Percentiles rank a stretch among this genome's conserved stretches.
phyloP scores from a whole-genome alignment of 2,329 filamentous ascomycete genomes.

The Diaporthe citri region DNA sequence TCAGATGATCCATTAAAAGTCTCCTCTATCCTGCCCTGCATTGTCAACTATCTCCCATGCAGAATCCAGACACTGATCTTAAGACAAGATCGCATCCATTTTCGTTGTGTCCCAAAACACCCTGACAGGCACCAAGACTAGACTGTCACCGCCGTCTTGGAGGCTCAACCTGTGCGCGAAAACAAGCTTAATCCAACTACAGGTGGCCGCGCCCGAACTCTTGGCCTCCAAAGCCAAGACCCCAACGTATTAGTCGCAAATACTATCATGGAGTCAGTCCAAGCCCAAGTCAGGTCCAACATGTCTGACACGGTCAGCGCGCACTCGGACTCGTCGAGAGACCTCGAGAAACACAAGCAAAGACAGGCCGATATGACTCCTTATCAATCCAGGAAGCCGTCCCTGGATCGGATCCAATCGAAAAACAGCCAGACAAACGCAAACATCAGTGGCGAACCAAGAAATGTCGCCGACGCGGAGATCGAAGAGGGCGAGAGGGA shows the following conservation, averaged over 20 bases:
- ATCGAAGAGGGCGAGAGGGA: slow-evolving; percentile 49
- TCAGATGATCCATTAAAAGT: slow-evolving; percentile 3
- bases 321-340: slow-evolving; percentile 36
- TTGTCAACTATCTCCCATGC: not conserved
- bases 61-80: not conserved
- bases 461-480: slow-evolving; percentile 48
- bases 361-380: slow-evolving; percentile 27
- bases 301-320: slow-evolving; percentile 28
- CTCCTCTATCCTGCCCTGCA: not conserved
- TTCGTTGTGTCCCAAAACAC: not conserved
- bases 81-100: not conserved
- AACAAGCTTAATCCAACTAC: slow-evolving; percentile 6
- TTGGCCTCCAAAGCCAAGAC: not conserved
- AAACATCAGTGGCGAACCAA: slow-evolving; percentile 50
- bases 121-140: not conserved
- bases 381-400: slow-evolving; percentile 34
- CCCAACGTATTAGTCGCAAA: slow-evolving; percentile 1
- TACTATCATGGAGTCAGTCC: not conserved
- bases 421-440: slow-evolving; percentile 51
- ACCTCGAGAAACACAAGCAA: slow-evolving; percentile 24
- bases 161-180: not conserved
- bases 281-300: not conserved
- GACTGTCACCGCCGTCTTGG: not conserved
- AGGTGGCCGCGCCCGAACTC: not conserved
- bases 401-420: slow-evolving; percentile 48